A percentile compares a stretch with the other conserved stretches of the same genome.
These are phyloP conservation scores for Aspergillus felis DNA, from an alignment of 2,329 filamentous ascomycete genomes.

Conservation along the genomic window DNA sequence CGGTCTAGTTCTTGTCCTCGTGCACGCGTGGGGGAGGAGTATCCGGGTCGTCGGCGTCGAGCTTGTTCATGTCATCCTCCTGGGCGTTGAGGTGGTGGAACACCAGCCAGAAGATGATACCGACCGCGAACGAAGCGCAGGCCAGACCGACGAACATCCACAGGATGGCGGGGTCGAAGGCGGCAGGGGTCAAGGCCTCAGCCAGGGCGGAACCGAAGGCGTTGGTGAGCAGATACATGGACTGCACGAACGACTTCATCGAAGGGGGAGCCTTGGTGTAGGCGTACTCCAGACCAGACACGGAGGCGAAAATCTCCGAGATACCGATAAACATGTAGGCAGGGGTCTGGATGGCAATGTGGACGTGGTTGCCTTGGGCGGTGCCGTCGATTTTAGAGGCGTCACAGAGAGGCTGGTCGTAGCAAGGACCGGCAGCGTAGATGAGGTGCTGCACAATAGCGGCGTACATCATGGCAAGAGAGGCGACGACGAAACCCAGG, in stretches of 20 bases:
- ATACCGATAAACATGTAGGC: constrained; percentile 45
- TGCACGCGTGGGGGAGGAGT: constrained; percentile 7
- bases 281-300: constrained; percentile 68
- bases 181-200: constrained; percentile 57
- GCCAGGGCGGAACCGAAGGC: constrained; percentile 58
- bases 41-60: constrained; percentile 38
- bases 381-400: constrained; percentile 31
- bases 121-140: constrained; percentile 45
- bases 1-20: constrained; percentile 11
- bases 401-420: constrained; percentile 35
- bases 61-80: constrained; percentile 50
- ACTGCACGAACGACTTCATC: constrained; percentile 62
- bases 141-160: constrained; percentile 65
- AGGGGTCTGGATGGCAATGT: constrained; percentile 44
- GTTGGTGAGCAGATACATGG: constrained; percentile 56
- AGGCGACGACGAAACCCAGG: constrained; percentile 63
- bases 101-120: constrained; percentile 51
- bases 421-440: constrained; percentile 53
- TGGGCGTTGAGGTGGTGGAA: constrained; percentile 48
- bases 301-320: constrained; percentile 59
- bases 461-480: constrained; percentile 59
- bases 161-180: constrained; percentile 61
- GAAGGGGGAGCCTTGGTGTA: constrained; percentile 68
- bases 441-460: constrained; percentile 56
- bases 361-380: constrained; percentile 37